Base-by-base conservation (phyloP, 495 filamentous ascomycete species). In the Lasiosphaeria miniovina region DNA sequence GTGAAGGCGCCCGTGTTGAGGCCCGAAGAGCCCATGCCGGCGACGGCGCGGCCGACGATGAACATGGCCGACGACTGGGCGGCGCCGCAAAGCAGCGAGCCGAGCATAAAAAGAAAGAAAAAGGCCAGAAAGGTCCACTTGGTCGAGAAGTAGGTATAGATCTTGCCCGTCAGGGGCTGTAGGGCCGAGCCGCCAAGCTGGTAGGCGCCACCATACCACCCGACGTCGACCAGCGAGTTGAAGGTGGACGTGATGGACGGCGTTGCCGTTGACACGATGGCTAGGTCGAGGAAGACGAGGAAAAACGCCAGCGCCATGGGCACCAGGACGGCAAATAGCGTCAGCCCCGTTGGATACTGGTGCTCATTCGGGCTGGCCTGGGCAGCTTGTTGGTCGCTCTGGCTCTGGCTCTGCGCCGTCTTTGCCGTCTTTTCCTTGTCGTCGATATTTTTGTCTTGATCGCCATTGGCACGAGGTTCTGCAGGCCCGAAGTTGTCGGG, bases 31-130 rank as follows among this genome's bases (percentile, higher is more conserved):
- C 79, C 81, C n/a, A 79, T 49, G n/a, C 82, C 83, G 33, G 82
- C 81, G 17, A 86, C 65, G 17, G 81, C 81, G 40, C 83, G 76
- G 7, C 83, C 83, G 38, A 77, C 68, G 43, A 86, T 84, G 38
- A 86, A 69, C 40, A 74, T 77, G 11, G 60, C 53, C 8, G 78
- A 80, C 34, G 59, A 75, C 0, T 69, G 72, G 0, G 84, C 80
- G 6, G 71, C 73, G 35, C 75, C 84, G 56, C 82, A 86, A 40
- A 85, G 49, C 3, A 77, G 64, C 8, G 80, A 84, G 0, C 83
- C 82, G 11, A 74, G 35, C 49, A 78, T 72, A 63, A 79, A 81
- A 32, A 78, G 38, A 17, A 66, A 7, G 17, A 78, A 65, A 9
- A 71, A 73, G n/a, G 57, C 54, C 9, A 81, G 55, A 49, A 77